Percentiles rank a stretch among this genome's conserved stretches.
phyloP scores from a whole-genome alignment of 768 basidiomycete genomes.

The Tulasnella sp. region DNA sequence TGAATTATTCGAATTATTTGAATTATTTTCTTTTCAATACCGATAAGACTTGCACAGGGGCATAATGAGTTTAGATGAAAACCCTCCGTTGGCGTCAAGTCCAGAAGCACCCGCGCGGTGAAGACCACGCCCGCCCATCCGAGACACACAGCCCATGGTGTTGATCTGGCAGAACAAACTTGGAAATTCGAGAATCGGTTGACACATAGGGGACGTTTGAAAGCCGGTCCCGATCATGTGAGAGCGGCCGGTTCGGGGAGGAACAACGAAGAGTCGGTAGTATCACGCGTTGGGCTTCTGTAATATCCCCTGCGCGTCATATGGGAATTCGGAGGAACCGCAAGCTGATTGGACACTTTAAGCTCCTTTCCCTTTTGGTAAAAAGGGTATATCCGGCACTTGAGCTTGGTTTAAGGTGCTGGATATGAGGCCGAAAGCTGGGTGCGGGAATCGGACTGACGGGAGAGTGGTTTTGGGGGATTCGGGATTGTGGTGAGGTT shows the following conservation, averaged over 20 bases:
- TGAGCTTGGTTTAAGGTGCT: neutral
- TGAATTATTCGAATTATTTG: neutral
- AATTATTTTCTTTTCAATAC: neutral
- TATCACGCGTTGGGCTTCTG: conserved; percentile 7
- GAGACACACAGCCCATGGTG: conserved; percentile 3
- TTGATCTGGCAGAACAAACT: neutral
- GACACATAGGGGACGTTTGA: conserved; percentile 13
- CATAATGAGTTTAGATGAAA: neutral
- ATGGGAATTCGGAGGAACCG: conserved; percentile 5
- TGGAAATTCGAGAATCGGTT: neutral
- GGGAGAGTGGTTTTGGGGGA: neutral
- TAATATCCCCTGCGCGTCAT: conserved; percentile 5
- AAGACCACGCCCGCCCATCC: neutral
- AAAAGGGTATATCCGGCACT: neutral
- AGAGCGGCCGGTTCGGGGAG: neutral
- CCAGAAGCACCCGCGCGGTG: conserved; percentile 3
- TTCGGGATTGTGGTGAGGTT: neutral
- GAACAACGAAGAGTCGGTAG: conserved; percentile 1
- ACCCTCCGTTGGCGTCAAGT: neutral
- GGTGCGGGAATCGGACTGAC: neutral
- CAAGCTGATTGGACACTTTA: neutral
- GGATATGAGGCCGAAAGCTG: neutral
- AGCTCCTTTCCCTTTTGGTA: neutral
- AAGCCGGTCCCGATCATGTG: neutral
- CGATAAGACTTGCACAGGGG: neutral